Percentiles rank a stretch among this genome's conserved stretches.
These are phyloP conservation scores for Musa balbisiana DNA, from an alignment of 202 grass and related monocot species.

Conservation along the genomic window DNA sequence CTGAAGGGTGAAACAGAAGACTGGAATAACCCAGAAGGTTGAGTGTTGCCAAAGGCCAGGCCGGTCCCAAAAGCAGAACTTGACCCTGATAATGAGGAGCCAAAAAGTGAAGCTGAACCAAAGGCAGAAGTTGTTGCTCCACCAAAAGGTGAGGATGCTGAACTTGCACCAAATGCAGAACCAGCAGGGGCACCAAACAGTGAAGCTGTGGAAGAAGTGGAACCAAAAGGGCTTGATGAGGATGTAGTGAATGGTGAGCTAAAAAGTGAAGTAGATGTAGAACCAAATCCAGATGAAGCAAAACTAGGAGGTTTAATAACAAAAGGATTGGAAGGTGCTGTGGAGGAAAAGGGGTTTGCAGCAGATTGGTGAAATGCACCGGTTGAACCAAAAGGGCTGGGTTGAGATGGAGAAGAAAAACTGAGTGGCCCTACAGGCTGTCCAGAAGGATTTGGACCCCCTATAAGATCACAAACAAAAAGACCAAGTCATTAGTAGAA, in stretches of 20 bases:
- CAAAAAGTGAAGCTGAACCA: slow-evolving; percentile 35
- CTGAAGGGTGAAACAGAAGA: slow-evolving; percentile 33
- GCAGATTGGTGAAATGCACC: slow-evolving; percentile 18
- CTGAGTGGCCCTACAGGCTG: slow-evolving; percentile 22
- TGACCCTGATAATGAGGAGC: slow-evolving; percentile 27
- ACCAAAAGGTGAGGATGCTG: slow-evolving; percentile 37
- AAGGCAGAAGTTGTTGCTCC: slow-evolving; percentile 29
- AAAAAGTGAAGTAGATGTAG: slow-evolving; percentile 27
- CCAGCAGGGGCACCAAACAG: slow-evolving; percentile 37
- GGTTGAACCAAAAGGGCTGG: slow-evolving; percentile 21
- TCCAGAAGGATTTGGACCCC: slow-evolving; percentile 58
- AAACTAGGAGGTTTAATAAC: slow-evolving; percentile 29
- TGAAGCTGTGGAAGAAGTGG: slow-evolving; percentile 23
- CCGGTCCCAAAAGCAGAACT: slow-evolving; percentile 36
- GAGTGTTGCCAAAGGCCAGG: slow-evolving; percentile 35
- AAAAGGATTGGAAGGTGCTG: slow-evolving; percentile 34
- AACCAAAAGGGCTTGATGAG: slow-evolving; percentile 34
- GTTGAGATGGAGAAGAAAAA: slow-evolving; percentile 26
- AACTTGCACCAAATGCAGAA: slow-evolving; percentile 35
- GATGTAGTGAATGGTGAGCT: slow-evolving; percentile 20
- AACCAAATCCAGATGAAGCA: slow-evolving; percentile 32
- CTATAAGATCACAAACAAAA: slow-evolving; percentile 26
- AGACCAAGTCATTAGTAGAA: slow-evolving; percentile 14
- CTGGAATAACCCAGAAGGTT: slow-evolving; percentile 42
- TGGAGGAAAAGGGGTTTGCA: slow-evolving; percentile 28